A percentile compares a stretch with the other conserved stretches of the same genome.
Conservation (phyloP, 208 protist genomes). For the Trypanosomatidae sp. region DNA sequence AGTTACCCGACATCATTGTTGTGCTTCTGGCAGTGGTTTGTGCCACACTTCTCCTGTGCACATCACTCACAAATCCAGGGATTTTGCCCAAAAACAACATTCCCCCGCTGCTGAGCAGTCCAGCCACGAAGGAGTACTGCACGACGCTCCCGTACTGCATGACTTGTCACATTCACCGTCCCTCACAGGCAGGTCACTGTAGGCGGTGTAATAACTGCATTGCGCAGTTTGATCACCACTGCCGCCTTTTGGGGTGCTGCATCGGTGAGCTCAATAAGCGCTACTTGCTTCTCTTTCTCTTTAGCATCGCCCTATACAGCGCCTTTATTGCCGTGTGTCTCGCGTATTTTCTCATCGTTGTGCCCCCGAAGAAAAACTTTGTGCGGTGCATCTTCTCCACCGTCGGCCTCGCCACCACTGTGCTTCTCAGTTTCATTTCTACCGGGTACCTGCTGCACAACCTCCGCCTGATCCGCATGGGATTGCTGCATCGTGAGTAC, state of each 20-base stretch:
- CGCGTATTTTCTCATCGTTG: slow-evolving; percentile 19
- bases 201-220: slow-evolving; percentile 34
- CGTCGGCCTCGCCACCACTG: slow-evolving; percentile 12
- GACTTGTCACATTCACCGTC: slow-evolving; percentile 31
- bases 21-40: slow-evolving; percentile 13
- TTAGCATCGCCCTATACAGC: slow-evolving; percentile 13
- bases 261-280: slow-evolving; percentile 31
- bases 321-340: slow-evolving; percentile 15
- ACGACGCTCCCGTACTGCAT: slow-evolving; percentile 28
- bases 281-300: slow-evolving; percentile 32
- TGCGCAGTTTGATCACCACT: slow-evolving; percentile 31
- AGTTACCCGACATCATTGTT: slow-evolving; percentile 20
- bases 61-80: slow-evolving; percentile 28
- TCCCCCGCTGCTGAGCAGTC: slow-evolving; percentile 10
- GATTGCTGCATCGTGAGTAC: slow-evolving; percentile 30
- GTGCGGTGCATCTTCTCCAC: slow-evolving; percentile 23
- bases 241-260: slow-evolving; percentile 31
- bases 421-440: slow-evolving; percentile 12
- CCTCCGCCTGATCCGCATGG: slow-evolving; percentile 32
- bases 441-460: slow-evolving; percentile 27
- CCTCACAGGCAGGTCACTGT: slow-evolving; percentile 29
- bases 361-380: slow-evolving; percentile 10
- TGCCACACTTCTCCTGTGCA: slow-evolving; percentile 17
- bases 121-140: slow-evolving; percentile 22
- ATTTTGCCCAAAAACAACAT: slow-evolving; percentile 24